Evolutionary conservation across 805 yeast genomes (phyloP).

Genomic region (Wickerhamiella parazyma): DNA sequence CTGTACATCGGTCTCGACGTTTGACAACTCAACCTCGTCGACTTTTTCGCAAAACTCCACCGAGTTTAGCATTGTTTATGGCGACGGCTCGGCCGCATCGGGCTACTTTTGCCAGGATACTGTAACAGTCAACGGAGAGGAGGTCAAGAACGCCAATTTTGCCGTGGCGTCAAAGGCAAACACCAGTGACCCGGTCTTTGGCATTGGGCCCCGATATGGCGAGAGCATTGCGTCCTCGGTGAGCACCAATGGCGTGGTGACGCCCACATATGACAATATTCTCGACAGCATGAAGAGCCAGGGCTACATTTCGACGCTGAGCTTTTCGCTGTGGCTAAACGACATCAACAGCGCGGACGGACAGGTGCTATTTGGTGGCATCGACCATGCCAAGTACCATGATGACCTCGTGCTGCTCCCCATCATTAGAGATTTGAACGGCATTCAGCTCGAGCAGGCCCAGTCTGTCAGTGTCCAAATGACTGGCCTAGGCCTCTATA

Average conservation of each 20-base stretch:
- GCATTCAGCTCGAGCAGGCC: conserved; percentile 1
- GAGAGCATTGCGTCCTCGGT: conserved; percentile 26
- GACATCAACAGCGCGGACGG: conserved; percentile 26
- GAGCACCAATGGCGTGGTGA: conserved; percentile 11
- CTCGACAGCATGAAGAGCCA: conserved; percentile 27
- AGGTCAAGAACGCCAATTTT: conserved; percentile 42
- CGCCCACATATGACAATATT: conserved; percentile 22
- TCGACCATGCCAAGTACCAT: conserved; percentile 30
- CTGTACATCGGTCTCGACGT: conserved; percentile 3
- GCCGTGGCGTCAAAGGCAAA: conserved; percentile 62
- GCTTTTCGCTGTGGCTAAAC: conserved; percentile 37
- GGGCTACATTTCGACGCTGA: conserved; percentile 30
- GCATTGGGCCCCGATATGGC: conserved; percentile 25
- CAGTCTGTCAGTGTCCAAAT: conserved; percentile 11
- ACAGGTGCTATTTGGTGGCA: conserved; percentile 32
- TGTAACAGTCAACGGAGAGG: conserved; percentile 38
- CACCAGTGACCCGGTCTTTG: conserved; percentile 43
- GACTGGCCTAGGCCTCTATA: conserved; percentile 13
- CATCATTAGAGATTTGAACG: conserved; percentile 16
- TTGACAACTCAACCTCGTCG: conserved; percentile 6
- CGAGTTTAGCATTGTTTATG: conserved; percentile 22
- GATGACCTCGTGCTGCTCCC: conserved; percentile 29
- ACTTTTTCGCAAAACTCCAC: conserved; percentile 3
- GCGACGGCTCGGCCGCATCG: conserved; percentile 37
- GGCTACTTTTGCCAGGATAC: conserved; percentile 53